Percentiles rank a stretch among this genome's conserved stretches.
Evolutionary conservation across 805 yeast species (phyloP).

Genomic region (Metschnikowia sp.): DNA sequence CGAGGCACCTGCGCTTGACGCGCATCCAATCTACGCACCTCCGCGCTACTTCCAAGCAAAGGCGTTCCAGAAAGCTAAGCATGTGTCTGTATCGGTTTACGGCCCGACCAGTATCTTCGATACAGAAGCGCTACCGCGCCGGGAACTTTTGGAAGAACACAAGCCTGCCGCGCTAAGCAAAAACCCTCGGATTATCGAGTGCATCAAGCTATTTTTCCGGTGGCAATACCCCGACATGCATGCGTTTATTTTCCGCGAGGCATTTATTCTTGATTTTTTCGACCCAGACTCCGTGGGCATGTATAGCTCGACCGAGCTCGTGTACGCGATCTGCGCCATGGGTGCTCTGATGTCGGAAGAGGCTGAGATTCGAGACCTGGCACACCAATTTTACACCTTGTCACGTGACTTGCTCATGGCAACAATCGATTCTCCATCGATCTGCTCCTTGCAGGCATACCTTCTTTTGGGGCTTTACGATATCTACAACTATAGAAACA

Average conservation of each 20-base stretch:
- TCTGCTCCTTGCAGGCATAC: slow-evolving; percentile 12
- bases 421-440: slow-evolving; percentile 11
- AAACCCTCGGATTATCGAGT: slow-evolving; percentile 9
- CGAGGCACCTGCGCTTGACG: background rate
- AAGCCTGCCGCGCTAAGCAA: slow-evolving; percentile 5
- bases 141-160: slow-evolving; percentile 4
- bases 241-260: slow-evolving; percentile 16
- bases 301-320: slow-evolving; percentile 13
- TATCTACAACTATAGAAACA: slow-evolving; percentile 12
- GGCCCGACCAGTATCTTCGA: slow-evolving; percentile 16
- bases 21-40: slow-evolving; percentile 2
- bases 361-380: background rate
- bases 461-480: slow-evolving; percentile 15
- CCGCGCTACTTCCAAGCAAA: slow-evolving; percentile 6
- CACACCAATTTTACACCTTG: slow-evolving; percentile 6
- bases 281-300: slow-evolving; percentile 10
- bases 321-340: slow-evolving; percentile 12
- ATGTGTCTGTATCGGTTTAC: slow-evolving; percentile 7
- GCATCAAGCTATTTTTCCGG: slow-evolving; percentile 13
- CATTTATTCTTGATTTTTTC: slow-evolving; percentile 14
- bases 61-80: slow-evolving; percentile 5
- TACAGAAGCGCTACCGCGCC: slow-evolving; percentile 10
- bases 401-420: slow-evolving; percentile 11
- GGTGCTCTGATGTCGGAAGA: slow-evolving; percentile 12
- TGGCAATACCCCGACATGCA: slow-evolving; percentile 18